A percentile compares a stretch with the other conserved stretches of the same genome.
Conservation (phyloP, 108 stramenopile species). For the Pinguiococcus pyrenoidosus region DNA sequence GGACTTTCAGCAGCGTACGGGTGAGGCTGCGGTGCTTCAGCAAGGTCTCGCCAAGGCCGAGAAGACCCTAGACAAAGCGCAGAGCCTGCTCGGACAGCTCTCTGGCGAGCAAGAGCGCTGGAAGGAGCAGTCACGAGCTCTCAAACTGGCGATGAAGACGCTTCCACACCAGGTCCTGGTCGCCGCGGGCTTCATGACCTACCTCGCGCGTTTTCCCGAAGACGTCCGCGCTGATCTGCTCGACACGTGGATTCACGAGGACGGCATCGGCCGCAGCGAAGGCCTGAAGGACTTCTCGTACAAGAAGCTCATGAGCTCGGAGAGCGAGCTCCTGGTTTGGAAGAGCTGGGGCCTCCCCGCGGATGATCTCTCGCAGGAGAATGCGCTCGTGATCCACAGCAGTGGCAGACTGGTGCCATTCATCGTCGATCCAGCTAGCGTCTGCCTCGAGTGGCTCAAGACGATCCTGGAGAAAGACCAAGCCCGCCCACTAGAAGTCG, state of each 20-base stretch:
- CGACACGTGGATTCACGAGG: too few relatives aligned
- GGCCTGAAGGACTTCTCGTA: constrained; percentile 19
- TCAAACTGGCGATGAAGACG: constrained; percentile 15
- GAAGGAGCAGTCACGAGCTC: constrained; percentile 15
- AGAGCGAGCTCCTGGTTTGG: constrained; percentile 41
- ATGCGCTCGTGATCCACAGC: constrained; percentile 28
- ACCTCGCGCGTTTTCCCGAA: constrained; percentile 24
- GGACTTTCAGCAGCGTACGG: constrained; percentile 31
- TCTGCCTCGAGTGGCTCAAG: constrained; percentile 31
- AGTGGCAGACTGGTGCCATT: constrained; percentile 34
- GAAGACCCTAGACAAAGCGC: constrained; percentile 35
- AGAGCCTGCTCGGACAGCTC: constrained; percentile 35
- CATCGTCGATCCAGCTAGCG: constrained; percentile 42
- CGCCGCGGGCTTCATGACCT: constrained; percentile 40
- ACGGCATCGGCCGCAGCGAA: too few relatives aligned
- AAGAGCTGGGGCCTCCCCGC: constrained; percentile 37
- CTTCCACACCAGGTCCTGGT: constrained; percentile 37
- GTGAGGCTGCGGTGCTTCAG: constrained; percentile 40
- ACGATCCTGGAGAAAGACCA: constrained; percentile 16
- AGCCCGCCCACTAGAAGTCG: constrained; percentile 30
- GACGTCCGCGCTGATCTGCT: constrained; percentile 1
- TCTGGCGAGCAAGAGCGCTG: constrained; percentile 36
- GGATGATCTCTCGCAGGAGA: constrained; percentile 38
- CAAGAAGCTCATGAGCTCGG: constrained; percentile 30
- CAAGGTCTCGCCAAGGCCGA: constrained; percentile 32